Base-by-base conservation (phyloP, 805 yeast genomes). In the Ascoidea tarda region DNA sequence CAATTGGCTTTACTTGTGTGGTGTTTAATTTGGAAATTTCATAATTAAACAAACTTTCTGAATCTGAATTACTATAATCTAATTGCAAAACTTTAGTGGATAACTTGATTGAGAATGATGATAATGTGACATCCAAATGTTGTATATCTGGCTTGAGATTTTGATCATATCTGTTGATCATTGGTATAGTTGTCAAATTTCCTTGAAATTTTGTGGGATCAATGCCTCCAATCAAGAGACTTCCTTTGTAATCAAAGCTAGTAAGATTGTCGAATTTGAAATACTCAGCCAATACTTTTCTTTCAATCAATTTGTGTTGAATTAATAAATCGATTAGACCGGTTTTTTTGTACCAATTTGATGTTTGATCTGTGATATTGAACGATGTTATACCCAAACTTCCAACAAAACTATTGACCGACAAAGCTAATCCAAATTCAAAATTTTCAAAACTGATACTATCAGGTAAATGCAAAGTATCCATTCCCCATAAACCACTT, bases 351-450 rank as follows among this genome's bases (percentile, higher is more conserved):
- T 61, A 33, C 28, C 28, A 21, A 21, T 21, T 21, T 21, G 28
- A 21, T 2, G 28, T 21, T 21, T 21, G 2, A 21, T 21, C 28
- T 21, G 28, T 21, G 28, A 21, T 21, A 42, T 54, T 1, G 28
- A 59, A 59, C 16, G 58, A 57, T 48, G 48, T 60, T 8, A 52
- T 59, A n/a, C 53, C 62, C 3, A 58, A 63, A 1, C 5, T 60
- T 3, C 60, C 65, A n/a, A 63, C 66, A 2, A 62, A 59, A 38
- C 4, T 63, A 2, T 59, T 64, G 21, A 50, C 6, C 42, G 21
- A 16, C 3, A 46, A 32, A 33, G 42, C 12, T 46, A 52, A 8
- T 46, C 52, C 2, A 61, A 59, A 46, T 50, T 59, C 12, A 59
- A 60, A 6, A 49, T 10, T 1, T 48, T 63, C 14, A 1, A 2